Base-by-base conservation (phyloP, 768 basidiomycete species). In the Naganishia antarctica region DNA sequence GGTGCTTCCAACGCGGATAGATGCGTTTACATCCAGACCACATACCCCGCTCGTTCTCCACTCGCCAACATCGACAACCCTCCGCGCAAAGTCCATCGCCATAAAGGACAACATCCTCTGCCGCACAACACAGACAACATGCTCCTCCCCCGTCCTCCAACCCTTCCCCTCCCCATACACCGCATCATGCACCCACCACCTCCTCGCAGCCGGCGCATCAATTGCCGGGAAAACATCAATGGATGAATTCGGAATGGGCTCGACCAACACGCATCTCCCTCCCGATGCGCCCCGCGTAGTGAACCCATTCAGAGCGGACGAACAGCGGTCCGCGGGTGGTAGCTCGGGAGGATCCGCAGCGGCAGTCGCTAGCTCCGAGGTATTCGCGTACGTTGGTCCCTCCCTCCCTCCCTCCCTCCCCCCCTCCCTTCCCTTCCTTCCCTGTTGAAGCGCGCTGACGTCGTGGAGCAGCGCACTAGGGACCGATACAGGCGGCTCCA, bases 211-310 rank as follows among this genome's bases (percentile, higher is more conserved):
- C 0, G 91, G 91, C 0, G 91, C 53, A 15, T 9, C 3, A 2
- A 82, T 97, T 12, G 72, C 88, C 1, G 94, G 91, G 0, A 96
- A 96, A 78, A 87, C 92, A 0, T 93, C 94, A 73, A 90, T 91
- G 76, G 94, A 99, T 74, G 93, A 98, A 78, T 98, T 98, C 77
- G 94, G 94, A 0, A 98, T 98, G 94, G 94, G 94, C 87, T 69
- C 43, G 66, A 90, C 88, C 18, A 97, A 91, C 1, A 79, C 88
- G 66, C 93, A 91, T 73, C 76, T 83, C 5, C 82, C 91, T 70
- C 84, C 88, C 0, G 70, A 82, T 2, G 86, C 89, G 69, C 89
- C 91, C 0, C 83, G 88, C 0, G 89, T 91, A 5, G 70, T 87
- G 16, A 97, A 97, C 70, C 91, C 92, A 0, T 82, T 82, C 53